phyloP scores from a whole-genome alignment of 139 green algal genomes.

The Medakamo hakoo region DNA sequence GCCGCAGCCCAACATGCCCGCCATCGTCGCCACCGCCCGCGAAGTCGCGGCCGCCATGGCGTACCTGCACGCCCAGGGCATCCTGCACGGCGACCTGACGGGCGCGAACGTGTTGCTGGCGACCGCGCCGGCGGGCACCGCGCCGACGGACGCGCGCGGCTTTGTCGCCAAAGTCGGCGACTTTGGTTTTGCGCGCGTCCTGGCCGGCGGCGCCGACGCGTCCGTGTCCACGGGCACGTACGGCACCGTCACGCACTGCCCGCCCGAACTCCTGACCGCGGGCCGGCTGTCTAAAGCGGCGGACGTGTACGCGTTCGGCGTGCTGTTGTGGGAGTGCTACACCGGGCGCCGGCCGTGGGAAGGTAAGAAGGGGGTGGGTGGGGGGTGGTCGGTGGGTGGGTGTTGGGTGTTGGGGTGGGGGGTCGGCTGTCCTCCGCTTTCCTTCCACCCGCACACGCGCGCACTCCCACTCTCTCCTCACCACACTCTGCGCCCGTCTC shows the following conservation, averaged over 20 bases:
- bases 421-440: too few relatives aligned
- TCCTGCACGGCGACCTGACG: slow-evolving; percentile 51
- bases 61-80: slow-evolving; percentile 36
- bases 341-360: slow-evolving; percentile 28
- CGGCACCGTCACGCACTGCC: slow-evolving; percentile 47
- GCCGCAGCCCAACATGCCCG: slow-evolving; percentile 11
- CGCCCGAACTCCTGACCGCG: slow-evolving; percentile 41
- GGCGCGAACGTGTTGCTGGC: slow-evolving; percentile 33
- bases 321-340: slow-evolving; percentile 42
- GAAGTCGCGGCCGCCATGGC: slow-evolving; percentile 37
- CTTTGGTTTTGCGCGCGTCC: slow-evolving; percentile 42
- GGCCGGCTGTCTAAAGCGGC: slow-evolving; percentile 9
- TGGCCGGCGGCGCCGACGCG: slow-evolving; percentile 7
- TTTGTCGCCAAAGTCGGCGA: slow-evolving; percentile 46
- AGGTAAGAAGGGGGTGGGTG: too few relatives aligned
- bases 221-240: slow-evolving; percentile 16
- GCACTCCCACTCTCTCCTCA: too few relatives aligned
- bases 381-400: too few relatives aligned
- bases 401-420: too few relatives aligned
- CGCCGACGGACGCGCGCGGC: slow-evolving; percentile 11
- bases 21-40: slow-evolving; percentile 19
- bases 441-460: too few relatives aligned
- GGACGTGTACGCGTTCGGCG: slow-evolving; percentile 27
- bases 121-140: not conserved
- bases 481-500: too few relatives aligned